A percentile compares a stretch with the other conserved stretches of the same genome.
These are phyloP conservation scores for Globisporangium barbulae DNA, from an alignment of 352 stramenopile genomes.

Conservation along the genomic window DNA sequence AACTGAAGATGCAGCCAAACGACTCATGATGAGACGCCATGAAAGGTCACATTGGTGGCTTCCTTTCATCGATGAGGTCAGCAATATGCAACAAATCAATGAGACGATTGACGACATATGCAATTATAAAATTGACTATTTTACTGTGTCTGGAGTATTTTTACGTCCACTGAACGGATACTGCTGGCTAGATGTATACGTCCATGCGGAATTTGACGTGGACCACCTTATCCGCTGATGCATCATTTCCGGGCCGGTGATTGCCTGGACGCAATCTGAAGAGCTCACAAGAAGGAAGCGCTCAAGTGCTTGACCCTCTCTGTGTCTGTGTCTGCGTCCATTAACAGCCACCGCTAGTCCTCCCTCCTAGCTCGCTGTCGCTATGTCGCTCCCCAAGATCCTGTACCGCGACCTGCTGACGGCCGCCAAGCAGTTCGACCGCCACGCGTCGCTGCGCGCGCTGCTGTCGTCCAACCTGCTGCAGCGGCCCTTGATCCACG, in stretches of 20 bases:
- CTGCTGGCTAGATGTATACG: neutral
- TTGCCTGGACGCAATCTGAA: conserved; percentile 1
- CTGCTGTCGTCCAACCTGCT: conserved; percentile 63
- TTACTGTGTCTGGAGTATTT: neutral
- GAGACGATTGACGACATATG: too few species aligned
- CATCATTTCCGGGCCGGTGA: conserved; percentile 3
- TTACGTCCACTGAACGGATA: neutral
- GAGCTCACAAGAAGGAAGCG: neutral
- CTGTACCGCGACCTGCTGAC: conserved; percentile 73
- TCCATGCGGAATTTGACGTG: neutral
- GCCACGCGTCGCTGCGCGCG: conserved; percentile 49
- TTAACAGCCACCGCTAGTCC: neutral
- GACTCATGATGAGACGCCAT: too few species aligned
- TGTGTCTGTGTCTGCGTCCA: neutral
- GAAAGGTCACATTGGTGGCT: too few species aligned
- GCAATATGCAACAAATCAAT: neutral
- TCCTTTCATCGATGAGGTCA: too few species aligned
- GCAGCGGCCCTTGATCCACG: conserved; percentile 29
- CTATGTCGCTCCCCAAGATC: conserved; percentile 48
- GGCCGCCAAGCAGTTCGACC: conserved; percentile 52
- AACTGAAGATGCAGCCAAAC: too few species aligned
- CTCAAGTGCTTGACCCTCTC: neutral
- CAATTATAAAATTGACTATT: neutral
- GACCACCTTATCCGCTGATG: neutral
- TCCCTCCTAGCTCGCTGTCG: neutral